Evolutionary conservation across 1,284 basidiomycete genomes (phyloP), one percentile per base, ranked within the genome.

Genomic region (Boletellus sp.): DNA sequence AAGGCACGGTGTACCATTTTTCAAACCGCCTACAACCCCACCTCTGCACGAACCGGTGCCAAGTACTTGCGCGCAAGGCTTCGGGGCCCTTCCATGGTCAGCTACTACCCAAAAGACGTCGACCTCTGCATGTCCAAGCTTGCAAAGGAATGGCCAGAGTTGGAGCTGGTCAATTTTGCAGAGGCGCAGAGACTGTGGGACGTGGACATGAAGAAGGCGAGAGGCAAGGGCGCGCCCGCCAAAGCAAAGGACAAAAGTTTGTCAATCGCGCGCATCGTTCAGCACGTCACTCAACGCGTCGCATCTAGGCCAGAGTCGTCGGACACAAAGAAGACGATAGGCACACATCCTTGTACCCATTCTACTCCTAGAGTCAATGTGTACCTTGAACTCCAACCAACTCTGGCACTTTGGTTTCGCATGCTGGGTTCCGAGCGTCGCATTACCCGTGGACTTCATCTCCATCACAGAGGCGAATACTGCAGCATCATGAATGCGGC

Each of bases 1-100:
- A 76, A 77, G 43, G 73, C 86, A 8, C 83, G 85, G 49, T 85
- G 82, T 64, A 67, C 77, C 26, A 82, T 96, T 50, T 95, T 95
- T 67, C 82, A 91, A 66, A 93, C 91, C 6, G 77, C 86, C 3
- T 91, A 87, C 70, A 95, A 94, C 70, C 91, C 91, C 0, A 79
- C 78, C 5, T 82, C 82, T 39, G 66, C 81, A 8, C 85, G 92
- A 24, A 92, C 88, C 1, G 92, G 92, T 32, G 84, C 89, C 19
- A 94, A 94, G 71, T 90, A 93, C 73, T 81, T 94, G 44, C 82
- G 85, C 37, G 75, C 78, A 26, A 78, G 85, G 8, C 79, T 94
- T 33, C 80, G 83, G 2, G 91, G 91, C 1, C 89, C 89, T 0
- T 77, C 86, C 43, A 86, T 93, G 81, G 67, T 85, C 58, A 72